Evolutionary conservation across 2,329 filamentous ascomycete genomes (phyloP).

Genomic region (Periconia digitata): DNA sequence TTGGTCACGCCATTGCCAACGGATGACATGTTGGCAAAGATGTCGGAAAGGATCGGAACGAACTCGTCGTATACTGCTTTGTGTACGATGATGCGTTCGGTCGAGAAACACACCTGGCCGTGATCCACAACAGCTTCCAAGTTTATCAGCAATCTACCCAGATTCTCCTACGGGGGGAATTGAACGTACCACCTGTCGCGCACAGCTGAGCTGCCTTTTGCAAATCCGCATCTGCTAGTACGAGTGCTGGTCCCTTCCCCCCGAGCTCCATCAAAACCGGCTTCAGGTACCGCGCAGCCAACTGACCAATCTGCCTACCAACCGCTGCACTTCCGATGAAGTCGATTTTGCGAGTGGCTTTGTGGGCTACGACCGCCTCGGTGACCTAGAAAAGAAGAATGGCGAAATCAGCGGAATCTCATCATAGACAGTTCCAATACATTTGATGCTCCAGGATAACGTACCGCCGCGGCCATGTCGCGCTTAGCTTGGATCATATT

Average conservation of each 20-base stretch:
- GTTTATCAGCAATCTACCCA: background rate
- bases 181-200: conserved; percentile 20
- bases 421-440: too few relatives aligned
- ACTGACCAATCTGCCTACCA: conserved; percentile 67
- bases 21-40: conserved; percentile 46
- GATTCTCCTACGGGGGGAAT: background rate
- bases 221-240: conserved; percentile 73
- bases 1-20: conserved; percentile 42
- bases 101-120: conserved; percentile 86
- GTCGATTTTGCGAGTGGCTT: conserved; percentile 67
- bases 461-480: conserved; percentile 62
- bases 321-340: conserved; percentile 75
- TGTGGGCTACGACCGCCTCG: conserved; percentile 67
- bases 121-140: conserved; percentile 20
- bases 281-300: conserved; percentile 73
- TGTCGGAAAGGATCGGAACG: conserved; percentile 45
- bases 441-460: too few relatives aligned
- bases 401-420: too few relatives aligned
- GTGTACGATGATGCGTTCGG: conserved; percentile 69
- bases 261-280: conserved; percentile 78
- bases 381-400: too few relatives aligned
- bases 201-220: conserved; percentile 21
- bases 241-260: conserved; percentile 75
- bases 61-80: conserved; percentile 56
- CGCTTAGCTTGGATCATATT: conserved; percentile 66